Evolutionary conservation across 1,139 yeast species (phyloP).

Genomic region (Debaryomyces sp.): DNA sequence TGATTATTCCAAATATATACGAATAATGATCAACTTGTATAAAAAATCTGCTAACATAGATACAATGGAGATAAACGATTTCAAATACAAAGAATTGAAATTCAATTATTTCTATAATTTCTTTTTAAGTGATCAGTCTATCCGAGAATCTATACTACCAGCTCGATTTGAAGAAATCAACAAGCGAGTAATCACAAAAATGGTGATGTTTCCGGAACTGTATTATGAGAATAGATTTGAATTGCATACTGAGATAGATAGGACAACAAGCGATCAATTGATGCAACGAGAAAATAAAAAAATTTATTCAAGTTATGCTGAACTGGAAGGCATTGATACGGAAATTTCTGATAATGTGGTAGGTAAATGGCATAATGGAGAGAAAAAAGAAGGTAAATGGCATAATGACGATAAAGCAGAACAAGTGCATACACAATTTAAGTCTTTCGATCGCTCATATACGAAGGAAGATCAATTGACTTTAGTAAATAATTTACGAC

Average conservation of each 20-base stretch:
- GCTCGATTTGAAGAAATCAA: conserved; percentile 15
- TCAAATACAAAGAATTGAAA: conserved; percentile 22
- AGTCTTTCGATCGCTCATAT: conserved; percentile 4
- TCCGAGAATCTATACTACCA: conserved; percentile 19
- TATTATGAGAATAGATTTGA: not conserved
- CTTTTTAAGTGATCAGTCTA: conserved; percentile 14
- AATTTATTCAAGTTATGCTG: not conserved
- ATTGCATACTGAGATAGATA: not conserved
- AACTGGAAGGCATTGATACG: not conserved
- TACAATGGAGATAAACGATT: conserved; percentile 25
- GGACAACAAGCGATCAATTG: not conserved
- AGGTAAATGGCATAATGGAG: not conserved
- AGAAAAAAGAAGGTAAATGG: no score
- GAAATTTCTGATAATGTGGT: not conserved
- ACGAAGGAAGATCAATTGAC: conserved; percentile 19
- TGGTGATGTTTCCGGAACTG: conserved; percentile 17
- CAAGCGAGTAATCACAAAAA: conserved; percentile 15
- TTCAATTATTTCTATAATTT: conserved; percentile 22
- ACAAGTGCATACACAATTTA: not conserved
- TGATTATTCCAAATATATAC: conserved; percentile 16
- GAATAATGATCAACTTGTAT: conserved; percentile 27
- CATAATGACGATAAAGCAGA: not conserved
- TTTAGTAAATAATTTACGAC: conserved; percentile 19
- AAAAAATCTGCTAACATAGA: conserved; percentile 26
- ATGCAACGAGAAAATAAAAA: not conserved